Base-by-base conservation (phyloP, 108 stramenopile species). In the Stephanodiscus minutulus region DNA sequence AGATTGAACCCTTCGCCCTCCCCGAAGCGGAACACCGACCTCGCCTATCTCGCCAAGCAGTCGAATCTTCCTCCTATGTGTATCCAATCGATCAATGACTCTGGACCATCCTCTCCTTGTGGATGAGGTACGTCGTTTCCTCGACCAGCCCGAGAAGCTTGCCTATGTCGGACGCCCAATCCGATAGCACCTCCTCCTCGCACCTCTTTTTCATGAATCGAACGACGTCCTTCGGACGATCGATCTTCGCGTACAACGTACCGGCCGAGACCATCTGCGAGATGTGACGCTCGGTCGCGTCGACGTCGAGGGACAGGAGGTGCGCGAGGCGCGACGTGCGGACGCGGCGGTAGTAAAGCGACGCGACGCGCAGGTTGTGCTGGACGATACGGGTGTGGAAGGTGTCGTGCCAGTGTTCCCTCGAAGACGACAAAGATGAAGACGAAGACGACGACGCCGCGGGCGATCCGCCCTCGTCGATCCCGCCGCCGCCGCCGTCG, bases 161-260 rank as follows among this genome's bases (percentile, higher is more conserved):
- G 28, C 90, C 86, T 49, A 99, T 94, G 84, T 99, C 97, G 10
- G 70, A 50, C 20, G 96, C 88, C 98, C 98, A 99, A 36, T 98
- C 96, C 7, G 90, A 83, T 49, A 99, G 82, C 0, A 98, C 86
- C 15, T 90, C 85, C 70, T 98, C 96, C 13, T 94, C 66, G 22
- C 70, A 64, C 66, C 93, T 81, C 50, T 84, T 82, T 46, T 71
- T 71, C n/a, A 78, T 44, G 75, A 97, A 98, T 21, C 88, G 83
- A 8, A 97, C 83, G 71, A 98, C 84, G 59, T 96, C 96, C 60
- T 79, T 88, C 22, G 98, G 98, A n/a, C 98, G 88, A 79, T 98
- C 95, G 65, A 98, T 97, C 71, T 94, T 94, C 61, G 95, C 93
- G 72, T 92, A 90, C 27, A 98, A 58, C 27, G 67, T 73, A 4